These are phyloP conservation scores for Phylloboletellus chloephorus DNA, from an alignment of 1,284 basidiomycete species.

Conservation along the genomic window DNA sequence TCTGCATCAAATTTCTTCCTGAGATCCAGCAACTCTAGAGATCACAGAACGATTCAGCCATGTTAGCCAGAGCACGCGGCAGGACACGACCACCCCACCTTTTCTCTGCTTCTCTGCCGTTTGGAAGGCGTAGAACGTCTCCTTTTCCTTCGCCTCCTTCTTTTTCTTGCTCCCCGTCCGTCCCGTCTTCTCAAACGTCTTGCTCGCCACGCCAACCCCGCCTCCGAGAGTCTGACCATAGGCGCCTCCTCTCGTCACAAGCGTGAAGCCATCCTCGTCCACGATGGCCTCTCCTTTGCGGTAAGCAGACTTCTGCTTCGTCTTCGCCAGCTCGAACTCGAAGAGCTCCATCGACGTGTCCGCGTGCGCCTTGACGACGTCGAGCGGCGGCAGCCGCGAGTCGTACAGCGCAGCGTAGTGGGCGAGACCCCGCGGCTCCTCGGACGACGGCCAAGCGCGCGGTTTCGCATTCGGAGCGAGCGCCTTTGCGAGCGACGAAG, in stretches of 20 bases:
- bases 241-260: slow-evolving; percentile 82
- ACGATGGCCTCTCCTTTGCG: slow-evolving; percentile 78
- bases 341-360: slow-evolving; percentile 71
- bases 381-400: slow-evolving; percentile 65
- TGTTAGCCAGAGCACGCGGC: slow-evolving; percentile 5
- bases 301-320: slow-evolving; percentile 62
- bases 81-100: slow-evolving; percentile 43
- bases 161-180: slow-evolving; percentile 50
- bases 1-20: slow-evolving; percentile 81
- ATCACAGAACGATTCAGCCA: neutral
- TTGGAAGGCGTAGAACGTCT: slow-evolving; percentile 84
- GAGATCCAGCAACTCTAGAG: slow-evolving; percentile 54
- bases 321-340: slow-evolving; percentile 65
- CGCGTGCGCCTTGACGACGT: slow-evolving; percentile 66
- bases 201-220: slow-evolving; percentile 73
- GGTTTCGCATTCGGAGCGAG: slow-evolving; percentile 46
- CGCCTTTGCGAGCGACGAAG: slow-evolving; percentile 62
- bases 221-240: slow-evolving; percentile 83
- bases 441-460: slow-evolving; percentile 56
- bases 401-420: slow-evolving; percentile 66
- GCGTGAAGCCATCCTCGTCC: slow-evolving; percentile 89
- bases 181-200: slow-evolving; percentile 60
- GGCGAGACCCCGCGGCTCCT: slow-evolving; percentile 58
- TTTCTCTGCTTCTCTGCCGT: slow-evolving; percentile 80
- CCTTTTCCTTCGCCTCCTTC: slow-evolving; percentile 68